Base-by-base conservation (phyloP, 2,329 filamentous ascomycete genomes). In the Trichophyton rubrum region DNA sequence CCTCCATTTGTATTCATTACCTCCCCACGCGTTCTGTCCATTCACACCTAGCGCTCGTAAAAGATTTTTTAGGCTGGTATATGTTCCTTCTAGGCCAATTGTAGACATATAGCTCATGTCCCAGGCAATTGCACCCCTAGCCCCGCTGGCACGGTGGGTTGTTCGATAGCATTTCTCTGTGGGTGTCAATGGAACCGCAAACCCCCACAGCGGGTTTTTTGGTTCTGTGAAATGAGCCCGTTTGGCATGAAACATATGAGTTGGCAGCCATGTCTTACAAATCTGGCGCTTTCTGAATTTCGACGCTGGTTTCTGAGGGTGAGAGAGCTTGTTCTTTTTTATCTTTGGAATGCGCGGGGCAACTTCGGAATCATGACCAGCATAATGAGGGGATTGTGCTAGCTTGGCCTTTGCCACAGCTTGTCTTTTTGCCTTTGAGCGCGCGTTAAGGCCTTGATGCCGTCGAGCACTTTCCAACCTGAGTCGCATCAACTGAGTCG, bases 101-200 rank as follows among this genome's bases (percentile, higher is more conserved):
- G 90, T 96, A 66, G 89, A 88, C 77, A 93, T 87, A 71, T 96
- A 99, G 71, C 91, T 97, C 78, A 85, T 89, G 73, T 99, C 93
- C 90, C 92, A 97, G 0, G 85, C 85, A 49, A 97, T 79, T 22
- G 87, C 87, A 3, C 93, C 91, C 65, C 86, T 83, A 59, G 86
- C 80, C 30, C 85, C 85, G 59, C 85, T 83, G 22, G 89, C 86
- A 64, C 91, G 84, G 76, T 97, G 90, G 0, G 89, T 93, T 53
- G 89, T 84, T 58, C 93, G 80, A 71, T 96, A 96, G 58, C 87
- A 85, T 77, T 99, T 99, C 69, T 90, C 86, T 30, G 88, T 95
- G 0, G 92, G 90, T 3, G 88, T 90, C 64, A 95, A 72, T 0
- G 91, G 90, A 24, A 97, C 77, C 0, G 89, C 84, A 72, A 96